phyloP scores from a whole-genome alignment of 2,329 filamentous ascomycete species.

The Calonectria pauciramosa region DNA sequence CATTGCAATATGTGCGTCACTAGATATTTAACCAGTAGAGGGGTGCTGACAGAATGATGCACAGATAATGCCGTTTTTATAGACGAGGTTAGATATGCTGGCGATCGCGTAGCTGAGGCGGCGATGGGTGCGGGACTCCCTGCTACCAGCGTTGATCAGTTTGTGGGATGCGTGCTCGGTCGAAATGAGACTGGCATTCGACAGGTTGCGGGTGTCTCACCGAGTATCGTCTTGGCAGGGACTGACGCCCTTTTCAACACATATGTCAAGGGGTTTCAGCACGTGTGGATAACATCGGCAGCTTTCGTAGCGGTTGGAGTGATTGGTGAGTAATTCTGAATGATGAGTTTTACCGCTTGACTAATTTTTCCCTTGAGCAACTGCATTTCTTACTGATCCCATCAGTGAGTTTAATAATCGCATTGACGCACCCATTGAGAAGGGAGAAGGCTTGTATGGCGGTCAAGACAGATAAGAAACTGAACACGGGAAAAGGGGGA shows the following conservation, averaged over 20 bases:
- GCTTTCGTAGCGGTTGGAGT: conserved; percentile 22
- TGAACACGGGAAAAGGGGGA: neutral
- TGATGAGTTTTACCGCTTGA: neutral
- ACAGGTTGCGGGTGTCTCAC: conserved; percentile 22
- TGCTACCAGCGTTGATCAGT: conserved; percentile 3
- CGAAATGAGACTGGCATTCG: conserved; percentile 23
- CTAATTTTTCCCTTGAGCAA: conserved; percentile 8
- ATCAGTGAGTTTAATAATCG: conserved; percentile 28
- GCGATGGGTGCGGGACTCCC: conserved; percentile 21
- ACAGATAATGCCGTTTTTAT: conserved; percentile 31
- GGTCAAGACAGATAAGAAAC: neutral
- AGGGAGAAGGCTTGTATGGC: neutral
- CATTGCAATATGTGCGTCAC: conserved; percentile 49
- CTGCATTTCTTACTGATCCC: conserved; percentile 27
- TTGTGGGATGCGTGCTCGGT: conserved; percentile 22
- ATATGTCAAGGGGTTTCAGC: conserved; percentile 24
- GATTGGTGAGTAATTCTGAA: conserved; percentile 10
- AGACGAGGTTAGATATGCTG: conserved; percentile 7
- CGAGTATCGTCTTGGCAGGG: conserved; percentile 20
- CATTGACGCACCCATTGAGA: conserved; percentile 32
- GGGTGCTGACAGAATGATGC: neutral
- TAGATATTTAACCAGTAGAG: neutral
- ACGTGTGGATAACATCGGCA: conserved; percentile 32
- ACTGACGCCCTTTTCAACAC: neutral
- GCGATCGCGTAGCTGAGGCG: conserved; percentile 11